Percentiles rank a stretch among this genome's conserved stretches.
Evolutionary conservation across 1,284 basidiomycete species (phyloP).

Genomic region (Spongispora temasekensis): DNA sequence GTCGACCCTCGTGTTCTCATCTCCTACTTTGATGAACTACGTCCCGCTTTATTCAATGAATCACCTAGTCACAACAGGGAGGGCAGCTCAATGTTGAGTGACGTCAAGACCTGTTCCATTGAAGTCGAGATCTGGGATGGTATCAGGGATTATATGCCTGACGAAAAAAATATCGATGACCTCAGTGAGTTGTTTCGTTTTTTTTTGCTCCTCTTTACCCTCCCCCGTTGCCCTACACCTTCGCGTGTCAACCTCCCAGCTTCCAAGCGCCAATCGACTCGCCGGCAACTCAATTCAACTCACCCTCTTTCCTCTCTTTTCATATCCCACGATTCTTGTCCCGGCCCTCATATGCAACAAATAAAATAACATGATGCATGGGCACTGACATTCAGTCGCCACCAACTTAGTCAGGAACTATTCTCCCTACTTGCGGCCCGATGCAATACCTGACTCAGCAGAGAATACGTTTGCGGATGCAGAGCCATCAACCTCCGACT

Average conservation of each 20-base stretch:
- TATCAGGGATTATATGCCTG: slow-evolving; percentile 63
- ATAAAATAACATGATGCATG: slow-evolving; percentile 27
- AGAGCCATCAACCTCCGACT: slow-evolving; percentile 3
- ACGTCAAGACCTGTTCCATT: slow-evolving; percentile 56
- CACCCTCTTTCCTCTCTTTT: slow-evolving; percentile 30
- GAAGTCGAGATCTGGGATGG: slow-evolving; percentile 64
- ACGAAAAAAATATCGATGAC: slow-evolving; percentile 64
- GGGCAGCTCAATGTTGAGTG: slow-evolving; percentile 35
- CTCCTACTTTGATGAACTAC: slow-evolving; percentile 73
- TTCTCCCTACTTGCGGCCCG: slow-evolving; percentile 80
- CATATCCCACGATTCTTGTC: slow-evolving; percentile 24
- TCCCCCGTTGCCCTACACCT: slow-evolving; percentile 21
- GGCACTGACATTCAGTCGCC: slow-evolving; percentile 75
- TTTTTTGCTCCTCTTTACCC: slow-evolving; percentile 20
- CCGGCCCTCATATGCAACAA: slow-evolving; percentile 22
- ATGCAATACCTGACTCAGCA: slow-evolving; percentile 16
- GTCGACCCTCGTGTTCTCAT: slow-evolving; percentile 76
- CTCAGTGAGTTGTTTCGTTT: slow-evolving; percentile 62
- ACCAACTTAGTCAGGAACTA: slow-evolving; percentile 89
- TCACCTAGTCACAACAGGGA: slow-evolving; percentile 1
- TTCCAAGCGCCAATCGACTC: slow-evolving; percentile 29
- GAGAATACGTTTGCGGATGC: slow-evolving; percentile 6
- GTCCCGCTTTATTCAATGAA: slow-evolving; percentile 54
- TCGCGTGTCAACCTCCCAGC: slow-evolving; percentile 14
- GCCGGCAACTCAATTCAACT: slow-evolving; percentile 23